Base-by-base conservation (phyloP, 2,329 filamentous ascomycete species). In the Aspergillus calidoustus region DNA sequence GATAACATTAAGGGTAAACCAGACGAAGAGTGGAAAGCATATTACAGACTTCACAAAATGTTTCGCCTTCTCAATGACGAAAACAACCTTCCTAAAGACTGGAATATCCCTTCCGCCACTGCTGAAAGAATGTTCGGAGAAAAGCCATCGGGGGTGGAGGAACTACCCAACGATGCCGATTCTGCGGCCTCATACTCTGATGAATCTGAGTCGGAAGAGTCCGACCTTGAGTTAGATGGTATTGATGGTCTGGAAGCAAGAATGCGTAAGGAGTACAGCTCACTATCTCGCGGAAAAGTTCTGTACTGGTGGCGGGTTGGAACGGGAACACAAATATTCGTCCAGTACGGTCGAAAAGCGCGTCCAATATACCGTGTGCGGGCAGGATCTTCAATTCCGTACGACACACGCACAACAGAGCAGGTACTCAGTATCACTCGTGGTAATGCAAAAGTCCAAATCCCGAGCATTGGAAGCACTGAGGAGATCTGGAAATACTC, bases 211-310 rank as follows among this genome's bases (percentile, higher is more conserved):
- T 47, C 19, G 4, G 44, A 47, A 22, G 44, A 47, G 44, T 47
- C 44, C 6, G 44, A 23, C 19, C 22, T 8, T 25, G 44, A 47
- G 44, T n/a, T 46, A n/a, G 44, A 47, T 19, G 44, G 44, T 47
- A 47, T 47, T 47, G 19, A 47, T 23, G 19, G 4, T 23, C 44
- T 47, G 19, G 44, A 47, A 23, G 44, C 44, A 47, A 47, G 44
- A n/a, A 91, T 57, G 53, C 44, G 53, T 4, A 52, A 57, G 38
- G 59, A 57, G 19, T 57, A 57, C 25, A 53, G 34, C 34, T 15
- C 53, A 11, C 41, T 63, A 34, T 53, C 60, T 34, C 51, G 34
- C 13, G 60, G 60, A 19, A 61, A 65, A 54, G 62, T 66, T 4
- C 44, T 69, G 1, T 68, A 64, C 34, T 68, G 47, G 65, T 68